These are phyloP conservation scores for Globisporangium paroecandrum DNA, from an alignment of 352 stramenopile genomes.

Conservation along the genomic window DNA sequence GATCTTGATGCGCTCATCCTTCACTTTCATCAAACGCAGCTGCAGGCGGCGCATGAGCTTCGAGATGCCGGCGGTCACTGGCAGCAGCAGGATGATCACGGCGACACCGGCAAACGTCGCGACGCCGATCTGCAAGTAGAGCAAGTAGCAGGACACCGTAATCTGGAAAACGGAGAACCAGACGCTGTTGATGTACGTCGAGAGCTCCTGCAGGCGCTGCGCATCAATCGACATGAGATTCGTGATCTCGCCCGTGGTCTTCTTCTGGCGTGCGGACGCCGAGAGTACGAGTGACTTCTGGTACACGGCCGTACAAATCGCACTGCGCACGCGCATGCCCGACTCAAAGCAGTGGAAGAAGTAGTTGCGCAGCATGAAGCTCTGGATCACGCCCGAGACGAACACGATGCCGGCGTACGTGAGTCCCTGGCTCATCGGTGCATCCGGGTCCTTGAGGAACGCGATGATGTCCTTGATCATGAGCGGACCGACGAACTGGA, in stretches of 20 bases:
- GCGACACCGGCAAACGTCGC: constrained; percentile 89
- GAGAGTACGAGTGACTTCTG: constrained; percentile 85
- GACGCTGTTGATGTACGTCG: constrained; percentile 91
- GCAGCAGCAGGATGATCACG: constrained; percentile 93
- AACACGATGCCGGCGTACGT: constrained; percentile 71
- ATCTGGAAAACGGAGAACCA: constrained; percentile 87
- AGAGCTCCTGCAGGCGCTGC: constrained; percentile 94
- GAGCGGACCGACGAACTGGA: constrained; percentile 81
- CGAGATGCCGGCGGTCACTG: constrained; percentile 88
- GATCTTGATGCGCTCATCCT: constrained; percentile 94
- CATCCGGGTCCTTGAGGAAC: constrained; percentile 63
- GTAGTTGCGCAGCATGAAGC: constrained; percentile 75
- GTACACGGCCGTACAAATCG: constrained; percentile 74
- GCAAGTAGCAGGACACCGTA: constrained; percentile 59
- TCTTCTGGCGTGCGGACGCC: constrained; percentile 65
- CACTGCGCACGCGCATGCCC: constrained; percentile 70
- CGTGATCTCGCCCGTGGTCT: constrained; percentile 92
- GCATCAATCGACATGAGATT: constrained; percentile 98
- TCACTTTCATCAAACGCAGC: constrained; percentile 88
- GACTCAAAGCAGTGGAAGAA: constrained; percentile 86
- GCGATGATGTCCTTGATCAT: constrained; percentile 86
- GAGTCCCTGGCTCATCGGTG: constrained; percentile 51
- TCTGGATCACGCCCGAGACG: constrained; percentile 66
- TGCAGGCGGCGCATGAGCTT: constrained; percentile 86
- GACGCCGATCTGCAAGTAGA: constrained; percentile 77